Conservation (phyloP, 352 stramenopile species). For the Phytophthora citricola region DNA sequence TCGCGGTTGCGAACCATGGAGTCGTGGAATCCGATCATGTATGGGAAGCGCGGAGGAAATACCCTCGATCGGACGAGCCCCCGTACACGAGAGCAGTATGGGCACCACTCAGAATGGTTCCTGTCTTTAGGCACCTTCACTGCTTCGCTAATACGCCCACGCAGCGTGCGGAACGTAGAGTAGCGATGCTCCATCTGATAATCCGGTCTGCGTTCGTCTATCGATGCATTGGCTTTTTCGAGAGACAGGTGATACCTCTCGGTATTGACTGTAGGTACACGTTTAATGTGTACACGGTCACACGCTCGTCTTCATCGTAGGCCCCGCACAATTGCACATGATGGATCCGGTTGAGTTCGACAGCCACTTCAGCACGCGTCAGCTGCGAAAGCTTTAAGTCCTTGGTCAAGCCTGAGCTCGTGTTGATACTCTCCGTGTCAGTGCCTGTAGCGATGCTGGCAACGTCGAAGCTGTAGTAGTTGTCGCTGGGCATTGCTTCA, state of each 20-base stretch:
- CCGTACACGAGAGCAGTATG: conserved; percentile 52
- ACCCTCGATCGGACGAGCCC: conserved; percentile 38
- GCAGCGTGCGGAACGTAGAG: conserved; percentile 56
- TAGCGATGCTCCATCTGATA: conserved; percentile 63
- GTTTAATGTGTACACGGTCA: conserved; percentile 49
- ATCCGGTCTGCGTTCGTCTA: conserved; percentile 8
- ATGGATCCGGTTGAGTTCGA: conserved; percentile 62
- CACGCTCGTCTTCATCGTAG: conserved; percentile 28
- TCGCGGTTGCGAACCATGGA: conserved; percentile 30
- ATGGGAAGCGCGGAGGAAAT: conserved; percentile 53
- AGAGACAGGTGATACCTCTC: conserved; percentile 40
- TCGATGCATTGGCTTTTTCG: neutral
- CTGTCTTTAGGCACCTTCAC: conserved; percentile 29
- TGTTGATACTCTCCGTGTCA: conserved; percentile 7
- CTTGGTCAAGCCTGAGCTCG: conserved; percentile 3
- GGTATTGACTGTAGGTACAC: conserved; percentile 44
- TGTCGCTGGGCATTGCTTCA: neutral
- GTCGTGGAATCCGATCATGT: conserved; percentile 15
- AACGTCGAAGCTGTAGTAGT: conserved; percentile 2
- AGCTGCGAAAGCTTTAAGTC: conserved; percentile 10
- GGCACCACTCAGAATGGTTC: conserved; percentile 57
- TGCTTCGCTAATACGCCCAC: conserved; percentile 31
- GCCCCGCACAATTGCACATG: conserved; percentile 42
- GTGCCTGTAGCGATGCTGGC: conserved; percentile 1
- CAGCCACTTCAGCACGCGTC: conserved; percentile 20